Evolutionary conservation across 768 basidiomycete species (phyloP).

Genomic region (Suillus plorans): DNA sequence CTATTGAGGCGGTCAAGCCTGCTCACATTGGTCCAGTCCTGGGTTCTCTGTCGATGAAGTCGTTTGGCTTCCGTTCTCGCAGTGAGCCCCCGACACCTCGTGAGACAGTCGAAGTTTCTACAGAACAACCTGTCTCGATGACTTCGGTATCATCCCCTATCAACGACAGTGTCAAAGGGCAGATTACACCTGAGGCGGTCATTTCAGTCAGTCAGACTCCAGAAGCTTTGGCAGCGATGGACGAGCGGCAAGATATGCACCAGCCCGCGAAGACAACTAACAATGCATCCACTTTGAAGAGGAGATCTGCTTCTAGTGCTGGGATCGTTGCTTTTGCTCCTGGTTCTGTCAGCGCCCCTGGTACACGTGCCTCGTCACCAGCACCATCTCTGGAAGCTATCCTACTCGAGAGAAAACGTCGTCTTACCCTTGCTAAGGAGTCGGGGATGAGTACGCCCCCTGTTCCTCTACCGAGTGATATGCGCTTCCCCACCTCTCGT

Average conservation of each 20-base stretch:
- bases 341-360: slow-evolving; percentile 12
- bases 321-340: slow-evolving; percentile 14
- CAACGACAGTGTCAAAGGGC: not conserved
- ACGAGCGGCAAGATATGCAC: slow-evolving; percentile 4
- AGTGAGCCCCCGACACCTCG: slow-evolving; percentile 60
- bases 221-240: not conserved
- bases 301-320: slow-evolving; percentile 16
- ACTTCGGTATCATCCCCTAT: not conserved
- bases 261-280: slow-evolving; percentile 1
- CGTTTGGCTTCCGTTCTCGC: slow-evolving; percentile 50
- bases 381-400: slow-evolving; percentile 65
- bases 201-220: not conserved
- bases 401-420: slow-evolving; percentile 63
- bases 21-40: slow-evolving; percentile 27
- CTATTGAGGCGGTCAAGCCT: slow-evolving; percentile 6
- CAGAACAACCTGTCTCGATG: not conserved
- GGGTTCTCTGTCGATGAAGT: slow-evolving; percentile 45
- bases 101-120: slow-evolving; percentile 21
- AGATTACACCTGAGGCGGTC: not conserved
- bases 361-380: slow-evolving; percentile 44
- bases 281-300: slow-evolving; percentile 14
- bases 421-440: slow-evolving; percentile 33
- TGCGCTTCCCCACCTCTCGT: slow-evolving; percentile 12
- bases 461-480: slow-evolving; percentile 12
- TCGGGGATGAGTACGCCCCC: slow-evolving; percentile 13